These are phyloP conservation scores for Cercophora samala DNA, from an alignment of 495 filamentous ascomycete species.

Conservation along the genomic window DNA sequence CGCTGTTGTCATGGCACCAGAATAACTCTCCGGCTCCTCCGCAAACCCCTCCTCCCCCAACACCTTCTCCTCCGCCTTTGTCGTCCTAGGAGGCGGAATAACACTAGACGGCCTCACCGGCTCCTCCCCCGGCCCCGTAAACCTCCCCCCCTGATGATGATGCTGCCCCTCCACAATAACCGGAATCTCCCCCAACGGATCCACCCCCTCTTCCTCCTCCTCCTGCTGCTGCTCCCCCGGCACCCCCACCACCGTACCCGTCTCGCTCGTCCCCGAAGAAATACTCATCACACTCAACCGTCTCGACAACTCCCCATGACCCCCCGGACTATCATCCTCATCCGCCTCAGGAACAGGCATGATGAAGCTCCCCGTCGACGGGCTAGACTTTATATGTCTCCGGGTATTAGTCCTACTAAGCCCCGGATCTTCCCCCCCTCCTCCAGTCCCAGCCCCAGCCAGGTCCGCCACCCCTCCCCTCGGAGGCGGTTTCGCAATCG, in stretches of 20 bases:
- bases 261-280: constrained; percentile 17
- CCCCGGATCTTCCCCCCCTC: constrained; percentile 37
- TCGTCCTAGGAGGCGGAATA: constrained; percentile 21
- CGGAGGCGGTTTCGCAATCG: constrained; percentile 45
- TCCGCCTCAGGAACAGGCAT: constrained; percentile 67
- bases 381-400: constrained; percentile 66
- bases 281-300: constrained; percentile 40
- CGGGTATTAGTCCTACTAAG: constrained; percentile 60
- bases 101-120: constrained; percentile 30
- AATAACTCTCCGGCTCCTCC: neutral
- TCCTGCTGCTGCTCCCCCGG: neutral
- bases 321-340: constrained; percentile 54
- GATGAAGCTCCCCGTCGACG: constrained; percentile 70
- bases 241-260: neutral
- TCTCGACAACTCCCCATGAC: constrained; percentile 33
- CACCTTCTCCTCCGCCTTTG: neutral
- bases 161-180: constrained; percentile 39
- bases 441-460: too few species aligned
- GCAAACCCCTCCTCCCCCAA: neutral
- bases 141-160: constrained; percentile 26
- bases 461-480: constrained; percentile 30
- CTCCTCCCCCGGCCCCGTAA: constrained; percentile 1
- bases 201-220: constrained; percentile 38
- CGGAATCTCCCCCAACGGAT: constrained; percentile 38
- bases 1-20: neutral